phyloP scores from a whole-genome alignment of 805 yeast genomes.

The Debaryomyces castellii region DNA sequence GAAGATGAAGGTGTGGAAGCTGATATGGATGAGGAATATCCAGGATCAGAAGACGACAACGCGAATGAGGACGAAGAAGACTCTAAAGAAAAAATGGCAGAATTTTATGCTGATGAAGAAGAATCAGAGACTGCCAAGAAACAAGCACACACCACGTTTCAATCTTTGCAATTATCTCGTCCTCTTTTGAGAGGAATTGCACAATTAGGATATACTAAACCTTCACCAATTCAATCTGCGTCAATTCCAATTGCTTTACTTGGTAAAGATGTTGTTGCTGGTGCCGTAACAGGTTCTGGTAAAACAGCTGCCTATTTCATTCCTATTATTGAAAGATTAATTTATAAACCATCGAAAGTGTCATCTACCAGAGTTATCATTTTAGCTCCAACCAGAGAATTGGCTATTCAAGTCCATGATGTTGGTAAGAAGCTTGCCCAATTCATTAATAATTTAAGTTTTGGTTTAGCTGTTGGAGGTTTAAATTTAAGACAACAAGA shows the following conservation, averaged over 20 bases:
- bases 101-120: conserved; percentile 68
- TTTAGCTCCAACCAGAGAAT: conserved; percentile 94
- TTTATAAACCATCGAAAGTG: conserved; percentile 82
- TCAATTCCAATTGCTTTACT: conserved; percentile 89
- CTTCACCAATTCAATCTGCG: conserved; percentile 92
- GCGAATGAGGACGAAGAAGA: conserved; percentile 44
- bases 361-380: conserved; percentile 90
- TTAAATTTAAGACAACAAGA: conserved; percentile 93
- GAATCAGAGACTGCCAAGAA: conserved; percentile 44
- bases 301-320: conserved; percentile 98
- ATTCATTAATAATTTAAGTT: conserved; percentile 71
- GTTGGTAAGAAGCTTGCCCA: conserved; percentile 85
- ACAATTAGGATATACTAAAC: conserved; percentile 78
- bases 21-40: conserved; percentile 38
- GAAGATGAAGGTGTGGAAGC: conserved; percentile 24
- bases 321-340: conserved; percentile 88
- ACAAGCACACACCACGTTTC: conserved; percentile 63
- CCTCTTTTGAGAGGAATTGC: conserved; percentile 85
- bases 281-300: conserved; percentile 99
- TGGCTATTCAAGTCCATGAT: conserved; percentile 94
- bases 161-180: conserved; percentile 77
- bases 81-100: conserved; percentile 78
- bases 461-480: conserved; percentile 98
- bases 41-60: conserved; percentile 26
- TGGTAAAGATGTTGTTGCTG: conserved; percentile 97